Evolutionary conservation across 495 filamentous ascomycete genomes (phyloP).

Genomic region (Trichocladium uniseriatum): DNA sequence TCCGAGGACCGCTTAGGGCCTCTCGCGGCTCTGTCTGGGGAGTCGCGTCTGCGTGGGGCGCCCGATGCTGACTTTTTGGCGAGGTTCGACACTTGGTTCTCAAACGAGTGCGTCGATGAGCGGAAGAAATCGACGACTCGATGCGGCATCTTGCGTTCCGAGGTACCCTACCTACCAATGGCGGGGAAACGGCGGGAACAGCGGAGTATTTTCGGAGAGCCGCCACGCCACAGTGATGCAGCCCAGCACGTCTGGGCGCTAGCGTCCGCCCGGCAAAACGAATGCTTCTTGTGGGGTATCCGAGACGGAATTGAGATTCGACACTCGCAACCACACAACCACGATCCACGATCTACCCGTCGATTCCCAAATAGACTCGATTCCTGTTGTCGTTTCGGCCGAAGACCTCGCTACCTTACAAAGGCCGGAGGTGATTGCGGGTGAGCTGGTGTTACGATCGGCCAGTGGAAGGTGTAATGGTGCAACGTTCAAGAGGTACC

Average conservation of each 20-base stretch:
- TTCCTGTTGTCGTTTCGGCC: too few relatives aligned
- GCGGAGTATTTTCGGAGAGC: background rate
- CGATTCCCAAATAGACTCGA: background rate
- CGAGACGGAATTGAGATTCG: background rate
- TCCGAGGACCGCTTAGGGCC: constrained; percentile 17
- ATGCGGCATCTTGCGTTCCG: constrained; percentile 45
- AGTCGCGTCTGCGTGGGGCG: constrained; percentile 16
- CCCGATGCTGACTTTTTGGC: constrained; percentile 20
- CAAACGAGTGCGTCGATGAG: constrained; percentile 29
- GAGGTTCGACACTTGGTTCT: constrained; percentile 24
- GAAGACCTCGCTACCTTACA: background rate
- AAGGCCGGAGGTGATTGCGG: too few relatives aligned
- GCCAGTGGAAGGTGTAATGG: too few relatives aligned
- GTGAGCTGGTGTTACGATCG: too few relatives aligned
- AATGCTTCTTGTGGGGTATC: background rate
- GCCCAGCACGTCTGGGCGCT: background rate
- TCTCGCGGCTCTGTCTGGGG: constrained; percentile 19
- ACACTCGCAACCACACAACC: background rate
- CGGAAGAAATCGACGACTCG: constrained; percentile 43
- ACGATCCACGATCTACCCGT: background rate
- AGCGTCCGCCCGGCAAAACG: background rate
- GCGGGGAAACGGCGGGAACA: constrained; percentile 12
- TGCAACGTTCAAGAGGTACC: too few relatives aligned
- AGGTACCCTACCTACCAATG: too few relatives aligned
- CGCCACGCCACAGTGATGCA: constrained; percentile 7